Base-by-base conservation (phyloP, 73 alveolate genomes). In the Stentor coeruleus region DNA sequence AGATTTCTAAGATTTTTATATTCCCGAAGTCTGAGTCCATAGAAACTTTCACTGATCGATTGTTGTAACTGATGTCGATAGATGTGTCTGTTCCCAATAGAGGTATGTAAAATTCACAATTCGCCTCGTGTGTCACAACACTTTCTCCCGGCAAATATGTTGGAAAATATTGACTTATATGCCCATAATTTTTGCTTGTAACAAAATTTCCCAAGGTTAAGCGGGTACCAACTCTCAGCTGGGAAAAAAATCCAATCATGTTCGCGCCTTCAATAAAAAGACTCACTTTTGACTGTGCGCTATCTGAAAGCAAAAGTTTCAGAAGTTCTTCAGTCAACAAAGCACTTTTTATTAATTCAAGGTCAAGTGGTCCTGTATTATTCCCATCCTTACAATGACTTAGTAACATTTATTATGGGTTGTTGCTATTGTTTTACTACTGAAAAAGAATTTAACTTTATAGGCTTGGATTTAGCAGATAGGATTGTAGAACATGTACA, bases 121-220 rank as follows among this genome's bases (percentile, higher is more conserved):
- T 31, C 1, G 79, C 11, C 33, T 31, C 79, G 41, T 66, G 79
- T 28, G 41, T 66, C 37, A 40, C 79, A 33, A 66, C 39, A 20
- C 33, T 33, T 66, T 20, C 37, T 1, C 79, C 79, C 14, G 0
- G 36, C 1, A 66, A 1, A 66, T 20, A 66, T 1, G 79, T 0
- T 66, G 79, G 79, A 31, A 66, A 66, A 66, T 66, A 33, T 2
- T 66, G 79, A 40, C 79, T 66, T 2, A 66, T 31, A 14, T 66
- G 79, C 0, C 49, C 11, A 40, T 26, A 66, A 66, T 66, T 40
- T 20, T 20, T 33, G 39, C 79, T 66, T 20, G 33, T 66, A 0
- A 0, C 79, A 2, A 66, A 66, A 2, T 66, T 40, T 20, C 49
- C n/a, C 20, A 66, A 1, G n/a, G n/a, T 33, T 0, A 66, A 11